Percentiles rank a stretch among this genome's conserved stretches.
Conservation (phyloP, 495 filamentous ascomycete genomes). For the Aspergillus biplanus region DNA sequence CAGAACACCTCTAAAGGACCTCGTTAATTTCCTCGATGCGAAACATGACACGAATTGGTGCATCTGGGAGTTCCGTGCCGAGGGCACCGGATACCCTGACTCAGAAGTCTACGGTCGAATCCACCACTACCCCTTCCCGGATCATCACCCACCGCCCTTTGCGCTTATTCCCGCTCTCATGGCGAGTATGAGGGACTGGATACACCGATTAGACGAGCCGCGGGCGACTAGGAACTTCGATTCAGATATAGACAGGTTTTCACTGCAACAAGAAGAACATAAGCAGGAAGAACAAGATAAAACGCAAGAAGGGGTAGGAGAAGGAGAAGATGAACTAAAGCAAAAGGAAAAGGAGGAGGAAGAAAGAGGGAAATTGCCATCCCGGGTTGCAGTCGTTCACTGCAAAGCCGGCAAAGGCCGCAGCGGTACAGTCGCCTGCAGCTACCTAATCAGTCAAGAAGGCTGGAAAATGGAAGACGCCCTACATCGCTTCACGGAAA, state of each 20-base stretch:
- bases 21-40: conserved; percentile 82
- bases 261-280: neutral
- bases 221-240: conserved; percentile 9
- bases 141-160: conserved; percentile 97
- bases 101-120: conserved; percentile 81
- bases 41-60: conserved; percentile 84
- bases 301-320: conserved; percentile 4
- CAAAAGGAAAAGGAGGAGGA: conserved; percentile 6
- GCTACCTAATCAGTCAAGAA: conserved; percentile 87
- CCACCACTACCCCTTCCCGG: conserved; percentile 91
- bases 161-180: conserved; percentile 83
- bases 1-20: conserved; percentile 83
- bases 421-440: conserved; percentile 84
- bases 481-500: conserved; percentile 78
- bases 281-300: too few species aligned
- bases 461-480: conserved; percentile 83
- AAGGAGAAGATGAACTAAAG: conserved; percentile 23
- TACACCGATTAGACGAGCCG: conserved; percentile 56
- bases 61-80: conserved; percentile 97
- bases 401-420: conserved; percentile 97
- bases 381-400: conserved; percentile 86
- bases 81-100: conserved; percentile 94
- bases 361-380: conserved; percentile 29
- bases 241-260: neutral
- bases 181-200: conserved; percentile 87